Base-by-base conservation (phyloP, 129 eudicot species). In the Silybum marianum region DNA sequence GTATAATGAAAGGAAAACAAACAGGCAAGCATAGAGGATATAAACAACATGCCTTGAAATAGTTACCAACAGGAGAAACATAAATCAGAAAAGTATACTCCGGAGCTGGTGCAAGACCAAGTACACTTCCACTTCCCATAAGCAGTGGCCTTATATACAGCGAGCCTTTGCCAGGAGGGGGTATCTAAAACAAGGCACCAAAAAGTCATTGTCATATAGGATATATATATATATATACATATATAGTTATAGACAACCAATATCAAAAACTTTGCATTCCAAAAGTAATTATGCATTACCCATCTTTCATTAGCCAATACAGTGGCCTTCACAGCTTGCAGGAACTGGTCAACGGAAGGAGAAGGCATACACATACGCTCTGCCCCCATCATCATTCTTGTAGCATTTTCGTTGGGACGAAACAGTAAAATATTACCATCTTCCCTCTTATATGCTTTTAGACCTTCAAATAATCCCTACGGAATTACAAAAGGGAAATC, bases 331-430 rank as follows among this genome's bases (percentile, higher is more conserved):
- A 96, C 99, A 71, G 99, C 99, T 88, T 91, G 93, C 73, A 96
- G 34, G 79, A 96, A 96, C 81, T 96, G 98, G 19, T 93, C 99
- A 80, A 93, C 92, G 46, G 95, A 84, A 26, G 95, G 99, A 63
- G 98, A 85, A 81, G 98, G 94, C 99, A 93, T 96, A 88, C 99
- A 96, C 97, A 96, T 93, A 71, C 99, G 94, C 66, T 93, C 97
- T 21, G 99, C 97, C 62, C 99, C 99, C 66, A 54, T 63, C 70
- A 87, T 90, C 90, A 96, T 80, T 51, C 99, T 81, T 70, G 69
- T 19, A n/a, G 97, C 99, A 88, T 96, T 96, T 86, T 96, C 98
- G 76, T 88, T 91, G 0, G 98, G 98, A 38, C 99, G 98, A 80
- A 96, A 96, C 25, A 96, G 87, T 83, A 96, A 89, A 30, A 96